Conservation (phyloP, 2,329 filamentous ascomycete species). For the Mycosphaerelloides madeirae region DNA sequence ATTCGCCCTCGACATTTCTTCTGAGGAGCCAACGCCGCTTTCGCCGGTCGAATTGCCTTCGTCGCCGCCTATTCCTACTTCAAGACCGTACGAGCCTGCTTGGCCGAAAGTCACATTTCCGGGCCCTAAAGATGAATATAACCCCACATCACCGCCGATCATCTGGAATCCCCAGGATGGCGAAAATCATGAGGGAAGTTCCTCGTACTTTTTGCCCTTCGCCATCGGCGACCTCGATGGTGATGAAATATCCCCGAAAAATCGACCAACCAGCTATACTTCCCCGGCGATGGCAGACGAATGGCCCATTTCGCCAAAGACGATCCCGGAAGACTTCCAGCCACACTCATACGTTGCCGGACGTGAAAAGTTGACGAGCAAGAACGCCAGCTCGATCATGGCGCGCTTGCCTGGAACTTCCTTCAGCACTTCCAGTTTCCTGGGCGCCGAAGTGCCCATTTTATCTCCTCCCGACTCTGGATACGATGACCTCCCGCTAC, state of each 20-base stretch:
- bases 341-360: not conserved
- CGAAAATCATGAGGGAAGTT: constrained; percentile 16
- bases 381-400: constrained; percentile 32
- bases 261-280: constrained; percentile 14
- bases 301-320: constrained; percentile 38
- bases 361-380: constrained; percentile 25
- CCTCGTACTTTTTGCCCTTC: constrained; percentile 19
- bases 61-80: constrained; percentile 23
- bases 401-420: constrained; percentile 10
- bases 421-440: constrained; percentile 16
- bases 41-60: constrained; percentile 19
- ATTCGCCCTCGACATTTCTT: constrained; percentile 17
- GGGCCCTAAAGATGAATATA: constrained; percentile 22
- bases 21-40: constrained; percentile 4
- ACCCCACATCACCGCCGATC: constrained; percentile 26
- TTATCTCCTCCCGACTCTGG: constrained; percentile 18
- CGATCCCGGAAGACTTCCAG: constrained; percentile 17
- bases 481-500: constrained; percentile 7
- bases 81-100: constrained; percentile 27
- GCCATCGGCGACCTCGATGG: constrained; percentile 6
- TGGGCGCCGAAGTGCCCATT: constrained; percentile 22
- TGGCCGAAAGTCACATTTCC: constrained; percentile 20
- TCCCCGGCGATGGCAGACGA: constrained; percentile 14
- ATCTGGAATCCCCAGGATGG: constrained; percentile 7
- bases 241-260: constrained; percentile 14